Base-by-base conservation (phyloP, 1,284 basidiomycete species). In the Rhodotorula sp. region DNA sequence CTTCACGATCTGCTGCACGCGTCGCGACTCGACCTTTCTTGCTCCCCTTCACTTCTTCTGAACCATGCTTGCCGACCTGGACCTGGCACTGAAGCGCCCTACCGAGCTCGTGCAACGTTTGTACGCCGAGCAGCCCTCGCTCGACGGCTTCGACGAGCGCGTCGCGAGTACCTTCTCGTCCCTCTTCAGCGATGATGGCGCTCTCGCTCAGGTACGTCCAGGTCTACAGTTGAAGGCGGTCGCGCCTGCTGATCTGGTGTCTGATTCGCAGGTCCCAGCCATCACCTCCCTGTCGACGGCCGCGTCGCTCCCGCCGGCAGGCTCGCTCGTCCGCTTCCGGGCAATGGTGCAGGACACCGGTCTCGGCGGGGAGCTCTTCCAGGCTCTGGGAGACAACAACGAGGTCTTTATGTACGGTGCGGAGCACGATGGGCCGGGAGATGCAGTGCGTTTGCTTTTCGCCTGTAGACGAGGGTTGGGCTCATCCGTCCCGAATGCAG, bases 321-420 rank as follows among this genome's bases (percentile, higher is more conserved):
- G 75, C 21, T 57, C 73, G 9, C 71, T 82, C 41, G 81, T 81
- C 9, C 70, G 78, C 23, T 81, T 80, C 71, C 74, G 81, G 7
- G 79, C 78, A 49, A 82, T 82, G 81, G 77, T 82, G 12, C 81
- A 81, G 67, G 81, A 82, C 71, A 81, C 81, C 0, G 80, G 80
- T 8, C 73, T 80, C 23, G 80, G 80, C 7, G 78, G 74, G 14
- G 81, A 81, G 61, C 77, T 81, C 34, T 81, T 79, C 67, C 74
- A 77, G 7, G 74, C 78, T 1, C 17, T 70, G 19, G 67, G 64
- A n/a, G 70, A 75, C n/a, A 66, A 73, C 27, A 66, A 70, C 13
- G 58, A 69, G 21, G 55, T 74, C 3, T 44, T 23, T 44, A 74
- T 77, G 66, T 77, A 73, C 5, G 73, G 77, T 16, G 71, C 72